These are phyloP conservation scores for Venturia asperata DNA, from an alignment of 2,329 filamentous ascomycete genomes.

Conservation along the genomic window DNA sequence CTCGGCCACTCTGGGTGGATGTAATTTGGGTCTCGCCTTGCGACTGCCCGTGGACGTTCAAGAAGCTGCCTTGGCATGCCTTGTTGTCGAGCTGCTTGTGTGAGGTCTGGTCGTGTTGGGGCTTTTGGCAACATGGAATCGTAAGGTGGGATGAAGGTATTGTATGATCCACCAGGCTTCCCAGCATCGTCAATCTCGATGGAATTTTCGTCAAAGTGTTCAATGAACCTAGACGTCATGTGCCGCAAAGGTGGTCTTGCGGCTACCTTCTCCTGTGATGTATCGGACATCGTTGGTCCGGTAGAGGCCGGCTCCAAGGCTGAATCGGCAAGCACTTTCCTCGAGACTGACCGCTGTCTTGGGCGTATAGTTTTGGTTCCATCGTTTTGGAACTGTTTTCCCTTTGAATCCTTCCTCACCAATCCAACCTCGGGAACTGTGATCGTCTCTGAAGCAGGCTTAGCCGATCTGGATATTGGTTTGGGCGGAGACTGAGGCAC, in stretches of 20 bases:
- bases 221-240: slow-evolving; percentile 16
- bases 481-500: not conserved
- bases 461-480: not conserved
- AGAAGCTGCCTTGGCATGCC: not conserved
- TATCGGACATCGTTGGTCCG: not conserved
- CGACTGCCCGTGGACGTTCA: not conserved
- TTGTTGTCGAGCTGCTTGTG: not conserved
- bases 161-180: not conserved
- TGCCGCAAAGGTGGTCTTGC: slow-evolving; percentile 7
- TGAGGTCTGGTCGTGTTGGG: not conserved
- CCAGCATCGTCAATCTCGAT: not conserved
- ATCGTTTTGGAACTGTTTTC: not conserved
- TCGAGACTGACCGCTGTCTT: not conserved
- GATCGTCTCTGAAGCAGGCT: not conserved
- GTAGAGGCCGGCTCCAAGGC: not conserved
- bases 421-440: too few relatives aligned
- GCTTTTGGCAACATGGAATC: not conserved
- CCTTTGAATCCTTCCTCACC: not conserved
- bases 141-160: not conserved
- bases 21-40: not conserved
- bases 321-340: not conserved
- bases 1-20: not conserved
- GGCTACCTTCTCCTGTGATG: not conserved
- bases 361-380: not conserved
- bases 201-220: slow-evolving; percentile 11